phyloP scores from a whole-genome alignment of 306 rosid species.

The Dryas drummondii region DNA sequence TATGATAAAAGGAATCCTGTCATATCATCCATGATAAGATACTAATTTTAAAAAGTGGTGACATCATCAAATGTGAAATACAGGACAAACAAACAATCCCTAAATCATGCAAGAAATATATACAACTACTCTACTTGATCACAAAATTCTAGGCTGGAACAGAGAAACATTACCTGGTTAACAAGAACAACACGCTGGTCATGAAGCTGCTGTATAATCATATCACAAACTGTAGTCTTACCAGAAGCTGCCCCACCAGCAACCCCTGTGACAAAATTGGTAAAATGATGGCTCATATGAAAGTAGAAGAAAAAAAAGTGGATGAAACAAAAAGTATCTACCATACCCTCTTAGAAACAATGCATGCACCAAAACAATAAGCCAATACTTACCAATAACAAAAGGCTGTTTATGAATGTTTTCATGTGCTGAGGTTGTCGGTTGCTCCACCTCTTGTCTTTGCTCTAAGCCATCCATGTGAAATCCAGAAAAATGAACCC shows the following conservation, averaged over 20 bases:
- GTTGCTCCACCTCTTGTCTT: conserved; percentile 45
- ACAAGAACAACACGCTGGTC: conserved; percentile 97
- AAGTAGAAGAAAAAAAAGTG: neutral
- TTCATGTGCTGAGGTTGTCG: conserved; percentile 56
- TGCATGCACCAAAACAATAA: neutral
- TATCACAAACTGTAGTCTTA: conserved; percentile 92
- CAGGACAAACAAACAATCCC: neutral
- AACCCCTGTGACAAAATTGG: conserved; percentile 64
- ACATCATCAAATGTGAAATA: neutral
- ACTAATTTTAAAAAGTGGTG: neutral
- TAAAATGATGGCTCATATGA: neutral
- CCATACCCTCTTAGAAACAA: neutral
- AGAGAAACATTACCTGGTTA: conserved; percentile 61
- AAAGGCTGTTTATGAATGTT: conserved; percentile 72
- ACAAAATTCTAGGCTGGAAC: conserved; percentile 6
- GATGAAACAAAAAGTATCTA: neutral
- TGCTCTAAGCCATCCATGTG: conserved; percentile 64
- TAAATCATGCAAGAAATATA: neutral
- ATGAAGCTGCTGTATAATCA: conserved; percentile 99
- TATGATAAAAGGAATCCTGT: conserved; percentile 96
- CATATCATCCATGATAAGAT: conserved; percentile 17
- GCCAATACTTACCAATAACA: conserved; percentile 66
- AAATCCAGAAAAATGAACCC: conserved; percentile 92
- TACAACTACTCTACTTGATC: neutral
- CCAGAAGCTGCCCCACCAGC: conserved; percentile 99